Evolutionary conservation across 2,329 filamentous ascomycete genomes (phyloP).

Genomic region (Botrytis fragariae): DNA sequence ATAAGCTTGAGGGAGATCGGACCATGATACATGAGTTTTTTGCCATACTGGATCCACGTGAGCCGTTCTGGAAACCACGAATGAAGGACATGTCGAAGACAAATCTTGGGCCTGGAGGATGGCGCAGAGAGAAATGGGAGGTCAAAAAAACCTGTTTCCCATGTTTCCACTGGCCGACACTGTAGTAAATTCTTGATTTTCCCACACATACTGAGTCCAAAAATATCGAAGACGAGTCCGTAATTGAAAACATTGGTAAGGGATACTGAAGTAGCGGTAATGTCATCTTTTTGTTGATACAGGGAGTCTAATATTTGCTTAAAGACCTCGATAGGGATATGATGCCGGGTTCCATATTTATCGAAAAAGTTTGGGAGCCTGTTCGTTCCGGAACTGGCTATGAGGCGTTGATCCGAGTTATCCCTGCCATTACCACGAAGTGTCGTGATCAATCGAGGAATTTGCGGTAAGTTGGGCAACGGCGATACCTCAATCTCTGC

Average conservation of each 20-base stretch:
- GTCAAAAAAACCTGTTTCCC: neutral
- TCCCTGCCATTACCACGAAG: neutral
- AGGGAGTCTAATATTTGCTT: neutral
- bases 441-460: neutral
- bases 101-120: neutral
- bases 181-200: neutral
- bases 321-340: neutral
- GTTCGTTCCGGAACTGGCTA: neutral
- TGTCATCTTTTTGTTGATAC: neutral
- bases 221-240: neutral
- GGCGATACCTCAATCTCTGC: neutral
- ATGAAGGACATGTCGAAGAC: neutral
- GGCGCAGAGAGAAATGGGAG: neutral
- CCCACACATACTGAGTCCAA: neutral
- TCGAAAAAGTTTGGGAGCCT: neutral
- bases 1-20: neutral
- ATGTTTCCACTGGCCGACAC: neutral
- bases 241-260: neutral
- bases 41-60: neutral
- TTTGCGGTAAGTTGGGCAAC: neutral
- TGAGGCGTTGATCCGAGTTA: neutral
- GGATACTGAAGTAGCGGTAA: neutral
- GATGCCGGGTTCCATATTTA: neutral
- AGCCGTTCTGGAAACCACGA: neutral
- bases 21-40: neutral